phyloP scores from a whole-genome alignment of 2,329 filamentous ascomycete genomes.

The Colletotrichum paranaense region DNA sequence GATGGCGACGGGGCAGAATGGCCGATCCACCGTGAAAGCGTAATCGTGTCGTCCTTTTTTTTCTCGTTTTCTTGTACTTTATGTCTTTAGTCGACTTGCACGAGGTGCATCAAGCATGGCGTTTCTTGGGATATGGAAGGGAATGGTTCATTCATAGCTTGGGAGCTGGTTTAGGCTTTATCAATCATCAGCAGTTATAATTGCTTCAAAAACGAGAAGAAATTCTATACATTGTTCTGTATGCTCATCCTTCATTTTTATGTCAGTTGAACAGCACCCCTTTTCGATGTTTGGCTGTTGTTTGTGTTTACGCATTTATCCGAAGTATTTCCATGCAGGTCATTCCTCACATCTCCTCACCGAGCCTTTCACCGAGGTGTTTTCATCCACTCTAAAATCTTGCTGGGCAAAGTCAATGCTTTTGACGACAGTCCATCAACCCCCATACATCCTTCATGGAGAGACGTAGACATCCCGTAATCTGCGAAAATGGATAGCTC shows the following conservation, averaged over 20 bases:
- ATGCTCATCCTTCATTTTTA: neutral
- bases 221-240: neutral
- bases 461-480: neutral
- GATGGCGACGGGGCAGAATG: constrained; percentile 11
- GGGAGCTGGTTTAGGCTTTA: neutral
- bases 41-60: neutral
- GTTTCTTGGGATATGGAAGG: constrained; percentile 20
- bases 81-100: neutral
- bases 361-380: constrained; percentile 24
- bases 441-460: constrained; percentile 4
- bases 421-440: neutral
- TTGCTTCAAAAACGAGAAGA: neutral
- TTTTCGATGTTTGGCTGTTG: too few species aligned
- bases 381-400: constrained; percentile 7
- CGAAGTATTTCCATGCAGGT: constrained; percentile 17
- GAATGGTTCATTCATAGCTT: neutral
- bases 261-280: neutral
- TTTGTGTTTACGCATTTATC: neutral
- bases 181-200: neutral
- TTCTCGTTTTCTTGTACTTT: neutral
- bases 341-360: constrained; percentile 9
- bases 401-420: neutral
- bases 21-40: constrained; percentile 5
- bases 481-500: constrained; percentile 28
- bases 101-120: constrained; percentile 21